These are phyloP conservation scores for Liquidambar formosana DNA, from an alignment of 164 flowering plant genomes.

Conservation along the genomic window DNA sequence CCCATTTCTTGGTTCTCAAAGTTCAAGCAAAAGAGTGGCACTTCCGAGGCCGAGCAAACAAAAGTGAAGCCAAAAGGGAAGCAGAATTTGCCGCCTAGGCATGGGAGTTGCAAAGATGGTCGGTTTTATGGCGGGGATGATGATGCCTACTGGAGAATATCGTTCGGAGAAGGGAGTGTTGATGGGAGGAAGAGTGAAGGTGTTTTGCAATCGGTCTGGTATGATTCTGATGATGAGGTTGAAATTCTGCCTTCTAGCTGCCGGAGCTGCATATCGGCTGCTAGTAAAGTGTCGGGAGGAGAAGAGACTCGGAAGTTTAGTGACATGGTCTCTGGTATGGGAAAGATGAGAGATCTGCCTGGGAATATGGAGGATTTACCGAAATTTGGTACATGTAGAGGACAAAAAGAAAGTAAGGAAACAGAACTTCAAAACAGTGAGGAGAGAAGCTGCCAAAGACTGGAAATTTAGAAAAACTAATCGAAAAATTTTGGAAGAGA, in stretches of 20 bases:
- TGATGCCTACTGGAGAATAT: slow-evolving; percentile 49
- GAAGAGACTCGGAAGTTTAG: slow-evolving; percentile 26
- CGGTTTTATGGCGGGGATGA: slow-evolving; percentile 27
- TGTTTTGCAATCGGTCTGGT: slow-evolving; percentile 21
- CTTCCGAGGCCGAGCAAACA: slow-evolving; percentile 19
- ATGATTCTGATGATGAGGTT: slow-evolving; percentile 30
- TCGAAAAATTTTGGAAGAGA: not conserved
- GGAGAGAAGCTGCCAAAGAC: slow-evolving; percentile 15
- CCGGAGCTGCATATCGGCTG: slow-evolving; percentile 24
- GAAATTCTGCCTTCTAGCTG: slow-evolving; percentile 26
- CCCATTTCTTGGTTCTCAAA: slow-evolving; percentile 68
- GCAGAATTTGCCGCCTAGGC: slow-evolving; percentile 7
- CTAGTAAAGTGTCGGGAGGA: not conserved
- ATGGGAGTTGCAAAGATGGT: slow-evolving; percentile 21
- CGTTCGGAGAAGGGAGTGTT: slow-evolving; percentile 39
- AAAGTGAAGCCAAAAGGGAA: slow-evolving; percentile 25
- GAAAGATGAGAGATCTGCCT: slow-evolving; percentile 23
- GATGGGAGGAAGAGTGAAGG: slow-evolving; percentile 21
- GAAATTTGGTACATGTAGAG: not conserved
- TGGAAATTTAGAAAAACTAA: not conserved
- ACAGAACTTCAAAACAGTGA: slow-evolving; percentile 15
- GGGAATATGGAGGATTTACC: slow-evolving; percentile 10
- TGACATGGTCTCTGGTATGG: slow-evolving; percentile 23
- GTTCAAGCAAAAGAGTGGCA: slow-evolving; percentile 49
- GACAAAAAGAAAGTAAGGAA: slow-evolving; percentile 14